Percentiles rank a stretch among this genome's conserved stretches.
phyloP scores from a whole-genome alignment of 305 asterid genomes.

The Coffea humblotiana region DNA sequence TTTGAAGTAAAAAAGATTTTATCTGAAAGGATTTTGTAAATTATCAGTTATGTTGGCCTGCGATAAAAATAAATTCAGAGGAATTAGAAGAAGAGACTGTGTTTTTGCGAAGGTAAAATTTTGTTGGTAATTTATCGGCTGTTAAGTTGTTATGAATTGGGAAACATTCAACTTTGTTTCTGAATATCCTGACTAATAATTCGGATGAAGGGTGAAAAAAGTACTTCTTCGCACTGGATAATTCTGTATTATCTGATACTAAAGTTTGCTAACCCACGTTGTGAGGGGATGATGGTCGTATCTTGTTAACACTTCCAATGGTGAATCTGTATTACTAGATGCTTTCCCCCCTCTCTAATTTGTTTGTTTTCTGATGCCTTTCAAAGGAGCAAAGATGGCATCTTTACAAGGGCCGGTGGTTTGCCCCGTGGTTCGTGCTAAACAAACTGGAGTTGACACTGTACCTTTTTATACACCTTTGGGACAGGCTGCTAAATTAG shows the following conservation, averaged over 20 bases:
- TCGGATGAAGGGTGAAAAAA: not conserved
- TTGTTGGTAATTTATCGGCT: not conserved
- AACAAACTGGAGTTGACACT: slow-evolving; percentile 23
- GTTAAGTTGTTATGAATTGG: not conserved
- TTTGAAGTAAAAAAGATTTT: not conserved
- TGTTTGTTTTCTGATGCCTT: slow-evolving; percentile 12
- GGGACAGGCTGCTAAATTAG: slow-evolving; percentile 20
- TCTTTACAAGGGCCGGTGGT: slow-evolving; percentile 40
- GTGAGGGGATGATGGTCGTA: not conserved
- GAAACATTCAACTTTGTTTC: not conserved
- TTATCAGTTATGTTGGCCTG: not conserved
- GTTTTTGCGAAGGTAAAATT: not conserved
- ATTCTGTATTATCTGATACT: not conserved
- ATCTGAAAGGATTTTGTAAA: not conserved
- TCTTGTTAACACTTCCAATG: not conserved
- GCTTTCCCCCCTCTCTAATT: not conserved
- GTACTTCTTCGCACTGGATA: not conserved
- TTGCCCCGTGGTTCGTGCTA: slow-evolving; percentile 30
- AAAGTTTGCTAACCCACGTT: not conserved
- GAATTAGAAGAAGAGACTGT: not conserved
- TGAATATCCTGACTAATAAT: not conserved
- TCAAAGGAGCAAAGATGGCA: slow-evolving; percentile 20
- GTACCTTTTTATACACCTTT: slow-evolving; percentile 18
- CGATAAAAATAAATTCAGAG: not conserved
- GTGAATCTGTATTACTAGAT: not conserved